Conservation (phyloP, 2,329 filamentous ascomycete genomes). For the Myriangium duriaei region DNA sequence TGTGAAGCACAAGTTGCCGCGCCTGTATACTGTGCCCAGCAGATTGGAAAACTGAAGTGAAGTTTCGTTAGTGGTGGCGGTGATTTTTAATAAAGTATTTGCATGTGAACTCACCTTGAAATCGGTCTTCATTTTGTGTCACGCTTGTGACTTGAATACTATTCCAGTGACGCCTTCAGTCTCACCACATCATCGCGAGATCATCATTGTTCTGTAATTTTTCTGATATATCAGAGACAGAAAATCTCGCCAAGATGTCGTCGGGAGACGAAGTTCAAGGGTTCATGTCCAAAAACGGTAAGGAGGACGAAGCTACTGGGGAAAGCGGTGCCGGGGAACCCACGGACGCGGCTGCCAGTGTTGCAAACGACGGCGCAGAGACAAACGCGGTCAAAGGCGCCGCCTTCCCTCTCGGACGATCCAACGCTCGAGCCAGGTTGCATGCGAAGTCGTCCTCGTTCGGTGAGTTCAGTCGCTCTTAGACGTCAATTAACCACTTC, state of each 20-base stretch:
- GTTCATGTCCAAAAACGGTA: not conserved
- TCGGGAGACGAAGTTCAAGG: not conserved
- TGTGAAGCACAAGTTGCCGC: slow-evolving; percentile 93
- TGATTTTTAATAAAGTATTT: not conserved
- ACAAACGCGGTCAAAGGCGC: not conserved
- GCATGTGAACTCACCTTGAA: slow-evolving; percentile 60
- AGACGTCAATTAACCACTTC: no score
- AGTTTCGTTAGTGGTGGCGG: slow-evolving; percentile 17
- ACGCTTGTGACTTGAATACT: no score
- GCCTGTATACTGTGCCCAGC: slow-evolving; percentile 93
- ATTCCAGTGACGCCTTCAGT: not conserved
- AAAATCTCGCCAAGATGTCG: slow-evolving; percentile 7
- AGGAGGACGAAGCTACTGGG: not conserved
- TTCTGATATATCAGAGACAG: not conserved
- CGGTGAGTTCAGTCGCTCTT: slow-evolving; percentile 8
- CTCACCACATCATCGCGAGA: slow-evolving; percentile 1
- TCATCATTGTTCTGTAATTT: no score
- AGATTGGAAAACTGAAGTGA: slow-evolving; percentile 79
- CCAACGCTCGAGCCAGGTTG: slow-evolving; percentile 8
- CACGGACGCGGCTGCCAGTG: no score
- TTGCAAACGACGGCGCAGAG: no score
- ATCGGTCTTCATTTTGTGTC: slow-evolving; percentile 93
- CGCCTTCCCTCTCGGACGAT: slow-evolving; percentile 8
- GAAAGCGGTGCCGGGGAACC: no score
- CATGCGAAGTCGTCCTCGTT: slow-evolving; percentile 7